A percentile compares a stretch with the other conserved stretches of the same genome.
These are phyloP conservation scores for Clonostachys rhizophaga DNA, from an alignment of 2,329 filamentous ascomycete genomes.

Conservation along the genomic window DNA sequence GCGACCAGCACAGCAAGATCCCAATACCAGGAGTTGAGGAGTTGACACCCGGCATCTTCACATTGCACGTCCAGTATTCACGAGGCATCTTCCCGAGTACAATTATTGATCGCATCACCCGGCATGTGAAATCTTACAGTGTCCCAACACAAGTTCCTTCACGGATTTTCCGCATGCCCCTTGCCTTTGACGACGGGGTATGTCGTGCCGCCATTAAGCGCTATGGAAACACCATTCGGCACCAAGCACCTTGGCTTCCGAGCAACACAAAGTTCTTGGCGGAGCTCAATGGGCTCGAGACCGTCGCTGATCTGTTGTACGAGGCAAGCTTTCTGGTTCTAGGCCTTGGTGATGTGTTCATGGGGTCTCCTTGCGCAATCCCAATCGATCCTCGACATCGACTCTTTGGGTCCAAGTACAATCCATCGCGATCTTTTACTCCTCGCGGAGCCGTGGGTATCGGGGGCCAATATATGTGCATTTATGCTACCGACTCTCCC, in stretches of 20 bases:
- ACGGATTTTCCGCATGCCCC: constrained; percentile 23
- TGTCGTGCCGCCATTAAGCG: constrained; percentile 47
- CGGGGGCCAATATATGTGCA: constrained; percentile 29
- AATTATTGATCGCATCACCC: constrained; percentile 11
- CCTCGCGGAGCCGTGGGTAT: constrained; percentile 26
- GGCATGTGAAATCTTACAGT: constrained; percentile 14
- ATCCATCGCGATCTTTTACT: constrained; percentile 27
- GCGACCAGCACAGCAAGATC: constrained; percentile 15
- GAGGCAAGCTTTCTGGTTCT: constrained; percentile 28
- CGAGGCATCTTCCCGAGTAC: constrained; percentile 7
- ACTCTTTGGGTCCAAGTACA: constrained; percentile 29
- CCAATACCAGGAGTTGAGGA: constrained; percentile 21
- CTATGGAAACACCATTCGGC: constrained; percentile 57
- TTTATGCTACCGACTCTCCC: constrained; percentile 29
- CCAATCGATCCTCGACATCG: constrained; percentile 25
- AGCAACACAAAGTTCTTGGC: constrained; percentile 53
- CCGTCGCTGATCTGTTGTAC: constrained; percentile 14
- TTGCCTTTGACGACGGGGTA: constrained; percentile 30
- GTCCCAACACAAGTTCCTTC: constrained; percentile 14
- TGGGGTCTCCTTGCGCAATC: constrained; percentile 27
- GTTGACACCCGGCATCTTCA: constrained; percentile 24
- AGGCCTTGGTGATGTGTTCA: constrained; percentile 31
- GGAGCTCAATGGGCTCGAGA: constrained; percentile 21
- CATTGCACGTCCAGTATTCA: constrained; percentile 21
- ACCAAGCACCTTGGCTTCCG: constrained; percentile 57